Conservation (phyloP, 2,329 filamentous ascomycete species). For the Fusarium avenaceum region DNA sequence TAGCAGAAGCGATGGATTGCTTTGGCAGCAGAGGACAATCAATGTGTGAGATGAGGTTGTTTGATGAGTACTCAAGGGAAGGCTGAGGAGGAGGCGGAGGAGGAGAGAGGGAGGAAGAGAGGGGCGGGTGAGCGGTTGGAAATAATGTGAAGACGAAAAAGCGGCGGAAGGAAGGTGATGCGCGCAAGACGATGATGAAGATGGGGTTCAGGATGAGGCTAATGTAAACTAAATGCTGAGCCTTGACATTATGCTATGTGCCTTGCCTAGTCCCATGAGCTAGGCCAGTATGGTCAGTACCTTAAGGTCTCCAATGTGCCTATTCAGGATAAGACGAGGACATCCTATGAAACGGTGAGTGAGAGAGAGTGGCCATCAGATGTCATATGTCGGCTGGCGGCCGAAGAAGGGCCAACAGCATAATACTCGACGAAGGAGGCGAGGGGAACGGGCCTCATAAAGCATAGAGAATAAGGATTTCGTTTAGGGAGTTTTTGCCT, state of each 20-base stretch:
- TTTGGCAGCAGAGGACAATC: background rate
- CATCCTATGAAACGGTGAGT: conserved; percentile 36
- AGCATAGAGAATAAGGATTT: background rate
- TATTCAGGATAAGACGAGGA: conserved; percentile 9
- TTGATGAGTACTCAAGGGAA: background rate
- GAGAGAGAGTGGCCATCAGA: conserved; percentile 1
- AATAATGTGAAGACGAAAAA: conserved; percentile 18
- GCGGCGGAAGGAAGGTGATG: conserved; percentile 27
- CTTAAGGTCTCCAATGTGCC: conserved; percentile 10
- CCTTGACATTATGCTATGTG: conserved; percentile 34
- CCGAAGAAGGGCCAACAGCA: conserved; percentile 24
- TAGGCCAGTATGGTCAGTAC: conserved; percentile 9
- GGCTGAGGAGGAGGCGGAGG: background rate
- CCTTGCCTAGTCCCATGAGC: conserved; percentile 29
- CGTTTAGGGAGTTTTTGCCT: background rate
- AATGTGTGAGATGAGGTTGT: conserved; percentile 2
- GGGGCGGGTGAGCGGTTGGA: background rate
- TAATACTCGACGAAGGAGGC: background rate
- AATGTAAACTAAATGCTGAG: background rate
- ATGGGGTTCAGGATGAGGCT: conserved; percentile 6
- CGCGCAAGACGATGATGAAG: conserved; percentile 21
- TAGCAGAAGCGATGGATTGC: background rate
- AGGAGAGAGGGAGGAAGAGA: background rate
- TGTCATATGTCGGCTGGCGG: conserved; percentile 28
- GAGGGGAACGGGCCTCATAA: background rate